Base-by-base conservation (phyloP, 2,329 filamentous ascomycete species). In the Pyrenophora graminea region DNA sequence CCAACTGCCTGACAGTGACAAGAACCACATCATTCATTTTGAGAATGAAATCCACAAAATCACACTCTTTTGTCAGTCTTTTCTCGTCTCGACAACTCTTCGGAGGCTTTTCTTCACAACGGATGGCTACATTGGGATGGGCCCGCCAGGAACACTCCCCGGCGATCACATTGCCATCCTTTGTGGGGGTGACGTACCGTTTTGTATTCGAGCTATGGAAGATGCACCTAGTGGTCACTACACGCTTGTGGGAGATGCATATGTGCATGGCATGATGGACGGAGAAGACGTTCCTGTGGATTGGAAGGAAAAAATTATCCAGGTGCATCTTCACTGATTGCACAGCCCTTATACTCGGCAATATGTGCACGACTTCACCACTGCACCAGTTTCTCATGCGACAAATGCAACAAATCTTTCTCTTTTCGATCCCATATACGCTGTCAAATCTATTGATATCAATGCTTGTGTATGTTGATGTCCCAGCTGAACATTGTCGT, bases 251-350 rank as follows among this genome's bases (percentile, higher is more conserved):
- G 60, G 58, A 2, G 49, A 63, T 31, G 39, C 46, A 0, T 63
- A 63, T 33, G 43, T 62, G 2, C 56, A 64, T 21, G 58, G 53
- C 0, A 39, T 60, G 2, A 64, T 64, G 62, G 51, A 63, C 25
- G 58, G 58, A 13, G 57, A 61, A 36, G 59, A 51, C 8, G 38
- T 53, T 3, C 18, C 13, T 1, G 10, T 13, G 6, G 18, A 18
- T 13, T 21, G 18, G 12, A 15, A 39, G 4, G 25, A 38, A 5
- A 19, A 40, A 4, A 25, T 23, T 8, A 23, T 36, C 12, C 33
- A 23, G 9, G 25, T 53, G 23, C 18, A 45, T 13, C 40, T 48
- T 3, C 25, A 43, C 18, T 38, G 25, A 48, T 25, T 25, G 8
- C 7, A 10, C 4, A 8, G 10, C 10, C 34, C 7, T 13, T 40